phyloP scores from a whole-genome alignment of 148 eudicot genomes.

The Vaccinium corymbosum region DNA sequence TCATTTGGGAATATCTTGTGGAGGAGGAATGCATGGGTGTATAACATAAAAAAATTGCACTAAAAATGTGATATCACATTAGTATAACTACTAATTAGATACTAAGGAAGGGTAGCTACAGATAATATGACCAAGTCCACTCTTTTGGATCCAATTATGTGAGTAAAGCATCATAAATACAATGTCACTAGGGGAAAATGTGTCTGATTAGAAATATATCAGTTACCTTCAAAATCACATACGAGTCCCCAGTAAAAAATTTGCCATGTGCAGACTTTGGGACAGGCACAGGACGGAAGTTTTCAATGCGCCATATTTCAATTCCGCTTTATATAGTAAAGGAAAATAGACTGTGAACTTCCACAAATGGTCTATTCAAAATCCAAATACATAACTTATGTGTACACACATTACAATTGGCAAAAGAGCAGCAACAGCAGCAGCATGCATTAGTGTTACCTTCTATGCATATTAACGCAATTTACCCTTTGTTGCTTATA shows the following conservation, averaged over 20 bases:
- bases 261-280: conserved; percentile 70
- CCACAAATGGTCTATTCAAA: not conserved
- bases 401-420: not conserved
- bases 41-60: not conserved
- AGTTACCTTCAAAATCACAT: conserved; percentile 72
- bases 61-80: not conserved
- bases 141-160: conserved; percentile 11
- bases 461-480: not conserved
- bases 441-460: not conserved
- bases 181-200: not conserved
- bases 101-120: not conserved
- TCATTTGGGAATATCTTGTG: not conserved
- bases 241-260: conserved; percentile 79
- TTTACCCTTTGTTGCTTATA: not conserved
- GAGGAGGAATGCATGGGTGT: not conserved
- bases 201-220: conserved; percentile 3
- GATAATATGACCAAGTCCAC: not conserved
- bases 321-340: conserved; percentile 63
- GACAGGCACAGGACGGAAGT: conserved; percentile 63
- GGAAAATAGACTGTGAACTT: conserved; percentile 24
- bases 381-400: conserved; percentile 5
- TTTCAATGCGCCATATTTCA: conserved; percentile 96
- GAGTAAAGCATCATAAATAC: not conserved
- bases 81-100: not conserved
- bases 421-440: not conserved